Evolutionary conservation across 1,284 basidiomycete species (phyloP).

Genomic region (Sporisorium graminicola): DNA sequence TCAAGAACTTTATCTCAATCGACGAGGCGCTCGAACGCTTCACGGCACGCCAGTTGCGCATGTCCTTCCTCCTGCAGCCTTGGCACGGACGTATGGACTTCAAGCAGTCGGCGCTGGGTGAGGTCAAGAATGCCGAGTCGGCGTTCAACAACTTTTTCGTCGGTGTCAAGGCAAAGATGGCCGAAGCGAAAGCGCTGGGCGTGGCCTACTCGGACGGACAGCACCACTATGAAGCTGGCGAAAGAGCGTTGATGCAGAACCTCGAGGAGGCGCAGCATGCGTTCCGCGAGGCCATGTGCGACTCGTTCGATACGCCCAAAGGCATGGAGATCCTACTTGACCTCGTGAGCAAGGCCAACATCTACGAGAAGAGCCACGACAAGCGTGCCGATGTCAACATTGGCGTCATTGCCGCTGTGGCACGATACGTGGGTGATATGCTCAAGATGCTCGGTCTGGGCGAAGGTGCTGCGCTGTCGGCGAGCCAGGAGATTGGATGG

Average conservation of each 20-base stretch:
- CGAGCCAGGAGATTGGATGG: slow-evolving; percentile 63
- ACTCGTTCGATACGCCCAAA: slow-evolving; percentile 95
- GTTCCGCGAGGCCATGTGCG: slow-evolving; percentile 91
- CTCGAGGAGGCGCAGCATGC: slow-evolving; percentile 81
- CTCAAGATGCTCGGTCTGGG: slow-evolving; percentile 94
- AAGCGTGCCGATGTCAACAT: slow-evolving; percentile 75
- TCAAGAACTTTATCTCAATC: slow-evolving; percentile 99
- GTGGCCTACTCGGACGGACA: slow-evolving; percentile 72
- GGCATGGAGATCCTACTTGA: slow-evolving; percentile 84
- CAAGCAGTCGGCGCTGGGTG: slow-evolving; percentile 85
- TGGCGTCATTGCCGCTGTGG: slow-evolving; percentile 79
- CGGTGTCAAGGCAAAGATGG: slow-evolving; percentile 82
- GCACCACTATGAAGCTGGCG: slow-evolving; percentile 70
- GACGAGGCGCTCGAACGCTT: slow-evolving; percentile 92
- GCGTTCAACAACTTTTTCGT: slow-evolving; percentile 96
- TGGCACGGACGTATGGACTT: slow-evolving; percentile 97
- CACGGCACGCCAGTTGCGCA: slow-evolving; percentile 88
- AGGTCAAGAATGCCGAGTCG: slow-evolving; percentile 87
- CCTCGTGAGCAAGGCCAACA: slow-evolving; percentile 87
- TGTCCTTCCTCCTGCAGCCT: slow-evolving; percentile 89
- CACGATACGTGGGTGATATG: slow-evolving; percentile 89
- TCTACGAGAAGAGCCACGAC: slow-evolving; percentile 77
- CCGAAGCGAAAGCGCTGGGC: slow-evolving; percentile 65
- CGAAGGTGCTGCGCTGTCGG: slow-evolving; percentile 74
- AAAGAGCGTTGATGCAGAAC: slow-evolving; percentile 71